These are phyloP conservation scores for Echinosophora koreensis DNA, from an alignment of 306 rosid species.

Conservation along the genomic window DNA sequence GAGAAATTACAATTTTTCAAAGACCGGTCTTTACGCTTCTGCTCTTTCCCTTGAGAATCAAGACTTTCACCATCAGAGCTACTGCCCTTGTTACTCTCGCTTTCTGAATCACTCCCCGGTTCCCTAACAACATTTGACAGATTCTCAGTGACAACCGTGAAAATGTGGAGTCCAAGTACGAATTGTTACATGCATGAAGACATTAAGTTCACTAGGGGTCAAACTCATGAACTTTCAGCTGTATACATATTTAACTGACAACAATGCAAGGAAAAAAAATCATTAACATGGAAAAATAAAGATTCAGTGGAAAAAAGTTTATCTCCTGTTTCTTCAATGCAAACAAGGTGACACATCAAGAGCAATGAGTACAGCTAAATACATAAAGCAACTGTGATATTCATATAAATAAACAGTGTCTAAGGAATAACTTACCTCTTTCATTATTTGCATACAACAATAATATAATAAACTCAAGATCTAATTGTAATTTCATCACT, in stretches of 20 bases:
- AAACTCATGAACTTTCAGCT: conserved; percentile 5
- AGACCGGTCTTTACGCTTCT: conserved; percentile 52
- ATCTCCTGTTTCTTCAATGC: not conserved
- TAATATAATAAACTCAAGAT: not conserved
- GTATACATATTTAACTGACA: not conserved
- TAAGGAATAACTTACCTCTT: not conserved
- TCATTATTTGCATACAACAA: not conserved
- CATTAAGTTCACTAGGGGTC: no score
- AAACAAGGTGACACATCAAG: not conserved
- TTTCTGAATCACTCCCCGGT: conserved; percentile 67
- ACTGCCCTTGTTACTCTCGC: conserved; percentile 60
- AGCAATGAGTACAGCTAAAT: not conserved
- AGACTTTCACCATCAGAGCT: conserved; percentile 57
- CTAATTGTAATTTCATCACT: not conserved
- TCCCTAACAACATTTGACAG: conserved; percentile 59
- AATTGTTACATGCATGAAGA: not conserved
- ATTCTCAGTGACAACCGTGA: conserved; percentile 17
- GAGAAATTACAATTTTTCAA: conserved; percentile 61
- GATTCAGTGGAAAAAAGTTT: not conserved
- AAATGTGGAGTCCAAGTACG: not conserved
- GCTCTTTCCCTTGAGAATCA: conserved; percentile 55
- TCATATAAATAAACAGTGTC: not conserved
- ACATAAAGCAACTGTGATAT: not conserved
- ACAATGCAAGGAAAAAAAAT: conserved; percentile 23
- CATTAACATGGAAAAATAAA: not conserved